Evolutionary conservation across 208 protist genomes (phyloP), one percentile per base, ranked within the genome.

Genomic region (Porcisia hertigi): DNA sequence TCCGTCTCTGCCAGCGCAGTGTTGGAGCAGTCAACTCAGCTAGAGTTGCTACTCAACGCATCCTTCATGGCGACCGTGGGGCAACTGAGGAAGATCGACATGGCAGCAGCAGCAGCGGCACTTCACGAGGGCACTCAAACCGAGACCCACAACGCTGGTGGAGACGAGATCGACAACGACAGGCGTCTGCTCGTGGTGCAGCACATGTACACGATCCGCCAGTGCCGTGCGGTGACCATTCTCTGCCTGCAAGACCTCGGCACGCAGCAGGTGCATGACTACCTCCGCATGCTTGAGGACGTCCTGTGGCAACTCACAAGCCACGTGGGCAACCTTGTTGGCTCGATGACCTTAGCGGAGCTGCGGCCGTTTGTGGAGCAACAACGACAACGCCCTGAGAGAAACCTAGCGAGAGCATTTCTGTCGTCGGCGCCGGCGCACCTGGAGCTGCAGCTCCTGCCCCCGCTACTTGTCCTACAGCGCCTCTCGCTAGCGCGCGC

Each of bases 211-310:
- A 83, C 87, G 12, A 86, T 96, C 39, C 90, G 88, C 57, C 89
- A 89, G 25, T 88, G 86, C 69, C 88, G 92, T 20, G 79, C 79
- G 8, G 73, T 96, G 9, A 92, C 87, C 47, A 71, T 70, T 18
- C 60, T 71, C 23, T 94, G 88, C 66, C 79, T 96, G 52, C 87
- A 92, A 47, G 92, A 96, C 71, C 86, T 96, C 55, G 92, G 92
- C 30, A 80, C 86, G 47, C 80, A 87, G 64, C 90, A 92, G 59
- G 81, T 95, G 8, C 83, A 88, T 58, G 87, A 83, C 9, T 97
- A 96, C 74, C 74, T 97, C 4, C 58, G 75, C 34, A 86, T 97
- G 80, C 78, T 97, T 18, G 87, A 97, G 62, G 85, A 88, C n/a
- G 90, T 87, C 0, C 67, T 97, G 62, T 97, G 93, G 93, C 88